Evolutionary conservation across 1,139 yeast species (phyloP).

Genomic region (Geotrichum macrosporum): DNA sequence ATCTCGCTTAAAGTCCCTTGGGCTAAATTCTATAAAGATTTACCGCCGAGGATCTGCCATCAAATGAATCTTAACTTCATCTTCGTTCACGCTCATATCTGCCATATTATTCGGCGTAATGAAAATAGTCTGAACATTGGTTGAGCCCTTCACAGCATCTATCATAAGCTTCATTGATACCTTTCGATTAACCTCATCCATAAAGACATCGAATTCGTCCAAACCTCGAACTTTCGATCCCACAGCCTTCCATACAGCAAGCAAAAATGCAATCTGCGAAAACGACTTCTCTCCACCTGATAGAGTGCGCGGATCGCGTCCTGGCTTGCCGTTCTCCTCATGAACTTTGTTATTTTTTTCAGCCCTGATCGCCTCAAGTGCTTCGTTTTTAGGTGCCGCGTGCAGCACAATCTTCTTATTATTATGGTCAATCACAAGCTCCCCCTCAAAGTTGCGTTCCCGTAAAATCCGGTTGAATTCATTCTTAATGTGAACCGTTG

Average conservation of each 20-base stretch:
- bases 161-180: conserved; percentile 74
- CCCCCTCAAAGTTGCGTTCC: conserved; percentile 70
- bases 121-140: conserved; percentile 79
- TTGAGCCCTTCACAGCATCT: conserved; percentile 51
- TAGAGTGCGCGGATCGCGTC: conserved; percentile 71
- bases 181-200: conserved; percentile 90
- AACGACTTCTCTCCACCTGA: conserved; percentile 98
- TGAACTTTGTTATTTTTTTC: neutral
- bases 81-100: conserved; percentile 56
- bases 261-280: conserved; percentile 79
- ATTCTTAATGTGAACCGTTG: conserved; percentile 20
- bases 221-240: conserved; percentile 79
- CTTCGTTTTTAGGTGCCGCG: conserved; percentile 38
- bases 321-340: conserved; percentile 41
- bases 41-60: conserved; percentile 51
- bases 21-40: no score
- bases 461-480: conserved; percentile 31
- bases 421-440: conserved; percentile 56
- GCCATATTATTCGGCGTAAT: conserved; percentile 95
- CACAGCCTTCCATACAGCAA: conserved; percentile 94
- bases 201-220: conserved; percentile 96
- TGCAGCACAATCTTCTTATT: conserved; percentile 38
- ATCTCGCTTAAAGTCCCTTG: no score
- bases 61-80: conserved; percentile 65
- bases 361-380: conserved; percentile 53